Evolutionary conservation across 805 yeast genomes (phyloP).

Genomic region (Wickerhamiella alocasiicola): DNA sequence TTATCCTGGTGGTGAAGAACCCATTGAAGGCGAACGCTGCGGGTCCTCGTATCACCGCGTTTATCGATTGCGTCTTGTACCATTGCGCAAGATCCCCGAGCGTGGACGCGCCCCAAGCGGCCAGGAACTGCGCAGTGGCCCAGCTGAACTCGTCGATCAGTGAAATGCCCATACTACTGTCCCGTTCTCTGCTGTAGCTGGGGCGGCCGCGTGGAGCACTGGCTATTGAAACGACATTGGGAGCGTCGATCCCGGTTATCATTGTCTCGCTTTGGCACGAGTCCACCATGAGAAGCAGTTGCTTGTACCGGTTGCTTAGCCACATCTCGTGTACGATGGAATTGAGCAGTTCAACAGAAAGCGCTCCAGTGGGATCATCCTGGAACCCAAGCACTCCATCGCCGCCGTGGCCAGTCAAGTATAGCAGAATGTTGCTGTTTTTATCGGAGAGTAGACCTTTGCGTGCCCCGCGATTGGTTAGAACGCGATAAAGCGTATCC

Average conservation of each 20-base stretch:
- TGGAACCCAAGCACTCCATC: constrained; percentile 8
- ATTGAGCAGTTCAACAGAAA: neutral
- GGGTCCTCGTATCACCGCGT: neutral
- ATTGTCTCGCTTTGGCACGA: constrained; percentile 10
- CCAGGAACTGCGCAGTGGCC: neutral
- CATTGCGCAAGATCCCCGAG: neutral
- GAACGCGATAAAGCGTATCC: neutral
- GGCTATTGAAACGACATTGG: neutral
- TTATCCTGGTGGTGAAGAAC: too few relatives aligned
- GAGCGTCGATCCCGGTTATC: constrained; percentile 4
- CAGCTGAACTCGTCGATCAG: constrained; percentile 6
- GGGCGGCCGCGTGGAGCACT: constrained; percentile 5
- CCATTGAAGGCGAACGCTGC: too few relatives aligned
- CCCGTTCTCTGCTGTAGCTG: neutral
- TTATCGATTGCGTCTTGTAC: neutral
- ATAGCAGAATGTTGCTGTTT: neutral
- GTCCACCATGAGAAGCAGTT: constrained; percentile 5
- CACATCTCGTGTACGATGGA: constrained; percentile 3
- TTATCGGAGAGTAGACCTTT: neutral
- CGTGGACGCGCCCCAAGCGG: too few relatives aligned
- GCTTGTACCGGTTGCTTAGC: neutral
- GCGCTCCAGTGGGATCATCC: constrained; percentile 1
- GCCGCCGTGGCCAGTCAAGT: constrained; percentile 10
- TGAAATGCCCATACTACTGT: constrained; percentile 6
- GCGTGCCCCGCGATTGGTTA: neutral